A percentile compares a stretch with the other conserved stretches of the same genome.
Evolutionary conservation across 2,329 filamentous ascomycete genomes (phyloP).

Genomic region (Cercospora citrullina): DNA sequence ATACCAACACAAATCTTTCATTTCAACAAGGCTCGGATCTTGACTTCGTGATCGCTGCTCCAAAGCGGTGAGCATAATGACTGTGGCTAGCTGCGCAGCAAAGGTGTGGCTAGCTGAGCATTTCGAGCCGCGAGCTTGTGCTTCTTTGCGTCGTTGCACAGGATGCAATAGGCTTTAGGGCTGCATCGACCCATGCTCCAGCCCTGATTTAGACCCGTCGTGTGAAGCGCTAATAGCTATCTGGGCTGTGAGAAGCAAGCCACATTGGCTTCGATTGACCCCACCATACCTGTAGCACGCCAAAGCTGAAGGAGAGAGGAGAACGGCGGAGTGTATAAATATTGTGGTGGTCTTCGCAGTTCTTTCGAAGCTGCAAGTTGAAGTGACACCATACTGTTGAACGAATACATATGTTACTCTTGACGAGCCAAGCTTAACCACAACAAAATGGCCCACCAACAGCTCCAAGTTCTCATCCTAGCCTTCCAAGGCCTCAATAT

Average conservation of each 20-base stretch:
- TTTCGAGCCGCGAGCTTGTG: neutral
- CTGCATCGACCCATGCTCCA: slow-evolving; percentile 9
- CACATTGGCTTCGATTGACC: neutral
- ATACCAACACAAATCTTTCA: too few species aligned
- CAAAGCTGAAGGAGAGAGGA: neutral
- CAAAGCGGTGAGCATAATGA: neutral
- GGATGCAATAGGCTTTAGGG: slow-evolving; percentile 4
- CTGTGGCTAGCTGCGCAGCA: neutral
- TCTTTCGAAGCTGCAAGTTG: neutral
- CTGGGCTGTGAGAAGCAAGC: neutral
- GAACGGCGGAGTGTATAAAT: neutral
- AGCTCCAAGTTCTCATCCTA: slow-evolving; percentile 16
- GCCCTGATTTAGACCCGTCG: neutral
- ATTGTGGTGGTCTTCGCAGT: neutral
- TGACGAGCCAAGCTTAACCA: neutral
- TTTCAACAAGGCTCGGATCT: neutral
- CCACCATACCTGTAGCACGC: neutral
- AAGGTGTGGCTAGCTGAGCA: neutral
- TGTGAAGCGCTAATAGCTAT: neutral
- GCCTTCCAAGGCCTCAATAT: slow-evolving; percentile 20
- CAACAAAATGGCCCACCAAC: neutral
- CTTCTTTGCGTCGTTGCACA: neutral
- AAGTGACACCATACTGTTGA: neutral
- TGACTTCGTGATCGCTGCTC: neutral
- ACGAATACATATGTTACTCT: neutral